phyloP scores from a whole-genome alignment of 1,139 yeast species.

The Taphrina communis region DNA sequence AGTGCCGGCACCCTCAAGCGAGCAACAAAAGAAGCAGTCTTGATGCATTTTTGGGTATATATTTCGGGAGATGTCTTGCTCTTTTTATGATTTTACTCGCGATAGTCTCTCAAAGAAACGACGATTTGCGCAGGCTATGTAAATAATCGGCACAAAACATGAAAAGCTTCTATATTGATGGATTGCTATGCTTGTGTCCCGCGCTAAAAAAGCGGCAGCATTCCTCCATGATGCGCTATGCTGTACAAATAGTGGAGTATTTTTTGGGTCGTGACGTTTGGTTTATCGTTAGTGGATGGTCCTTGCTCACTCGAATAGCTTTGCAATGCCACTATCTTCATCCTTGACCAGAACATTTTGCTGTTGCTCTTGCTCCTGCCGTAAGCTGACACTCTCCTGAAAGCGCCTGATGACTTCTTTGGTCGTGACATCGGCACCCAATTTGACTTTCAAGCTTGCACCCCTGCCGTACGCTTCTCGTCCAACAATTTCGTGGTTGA shows the following conservation, averaged over 20 bases:
- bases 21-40: conserved; percentile 1
- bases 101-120: not conserved
- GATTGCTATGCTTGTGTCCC: not conserved
- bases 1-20: not conserved
- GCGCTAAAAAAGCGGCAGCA: not conserved
- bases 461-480: conserved; percentile 40
- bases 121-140: no score
- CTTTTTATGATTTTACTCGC: not conserved
- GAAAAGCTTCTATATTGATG: not conserved
- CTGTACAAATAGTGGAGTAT: conserved; percentile 2
- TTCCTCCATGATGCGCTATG: conserved; percentile 2
- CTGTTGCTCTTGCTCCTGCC: conserved; percentile 28
- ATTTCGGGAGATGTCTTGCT: not conserved
- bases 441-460: conserved; percentile 6
- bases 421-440: conserved; percentile 37
- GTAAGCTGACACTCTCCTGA: conserved; percentile 29
- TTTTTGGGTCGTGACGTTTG: not conserved
- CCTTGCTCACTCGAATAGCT: conserved; percentile 7
- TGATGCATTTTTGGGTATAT: not conserved
- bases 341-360: conserved; percentile 30
- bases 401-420: conserved; percentile 38
- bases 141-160: no score
- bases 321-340: conserved; percentile 39
- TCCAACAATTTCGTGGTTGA: conserved; percentile 33
- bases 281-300: not conserved